phyloP scores from a whole-genome alignment of 73 alveolate species.

The Paramecium primaurelia region DNA sequence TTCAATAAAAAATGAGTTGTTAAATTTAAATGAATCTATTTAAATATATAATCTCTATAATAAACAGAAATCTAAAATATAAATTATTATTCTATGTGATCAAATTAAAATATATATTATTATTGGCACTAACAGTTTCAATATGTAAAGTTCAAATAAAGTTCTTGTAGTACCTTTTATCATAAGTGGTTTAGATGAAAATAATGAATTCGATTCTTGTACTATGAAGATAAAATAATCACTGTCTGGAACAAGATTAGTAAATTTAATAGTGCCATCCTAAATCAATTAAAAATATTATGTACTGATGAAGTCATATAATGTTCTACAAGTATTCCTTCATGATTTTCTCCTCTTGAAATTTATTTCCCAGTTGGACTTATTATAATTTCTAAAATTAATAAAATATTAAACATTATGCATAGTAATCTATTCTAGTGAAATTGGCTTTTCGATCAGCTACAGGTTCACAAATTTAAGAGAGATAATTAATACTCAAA shows the following conservation, averaged over 20 bases:
- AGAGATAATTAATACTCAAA: not conserved
- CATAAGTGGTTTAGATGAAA: not conserved
- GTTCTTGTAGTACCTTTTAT: not conserved
- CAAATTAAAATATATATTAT: not conserved
- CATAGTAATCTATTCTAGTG: slow-evolving; percentile 32
- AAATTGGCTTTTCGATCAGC: not conserved
- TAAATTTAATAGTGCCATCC: not conserved
- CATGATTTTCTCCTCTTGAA: slow-evolving; percentile 7
- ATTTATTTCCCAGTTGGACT: not conserved
- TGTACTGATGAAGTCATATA: not conserved
- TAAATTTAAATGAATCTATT: too few species aligned
- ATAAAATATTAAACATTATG: not conserved
- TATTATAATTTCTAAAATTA: not conserved
- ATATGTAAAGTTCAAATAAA: not conserved
- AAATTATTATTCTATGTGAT: not conserved
- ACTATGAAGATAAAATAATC: slow-evolving; percentile 17
- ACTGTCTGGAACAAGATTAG: not conserved
- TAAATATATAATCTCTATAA: too few species aligned
- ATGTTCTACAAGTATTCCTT: not conserved
- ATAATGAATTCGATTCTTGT: not conserved
- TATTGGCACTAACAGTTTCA: not conserved
- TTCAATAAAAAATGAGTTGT: too few species aligned
- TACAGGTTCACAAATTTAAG: not conserved
- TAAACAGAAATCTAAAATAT: not conserved
- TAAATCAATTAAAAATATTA: not conserved